Percentiles rank a stretch among this genome's conserved stretches.
These are phyloP conservation scores for Zoysia matrella DNA, from an alignment of 202 grass and related monocot species.

Conservation along the genomic window DNA sequence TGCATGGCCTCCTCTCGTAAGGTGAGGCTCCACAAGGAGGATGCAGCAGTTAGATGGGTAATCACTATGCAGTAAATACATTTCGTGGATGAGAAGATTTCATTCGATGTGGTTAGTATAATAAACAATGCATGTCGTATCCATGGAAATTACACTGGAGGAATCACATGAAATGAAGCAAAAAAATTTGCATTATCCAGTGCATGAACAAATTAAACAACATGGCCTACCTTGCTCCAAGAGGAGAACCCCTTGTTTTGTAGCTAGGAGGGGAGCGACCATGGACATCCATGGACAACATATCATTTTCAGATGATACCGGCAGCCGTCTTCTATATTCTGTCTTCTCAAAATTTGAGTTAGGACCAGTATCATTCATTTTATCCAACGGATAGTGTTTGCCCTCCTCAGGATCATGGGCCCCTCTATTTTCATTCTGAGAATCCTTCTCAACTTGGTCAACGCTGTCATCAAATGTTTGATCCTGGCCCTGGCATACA, in stretches of 20 bases:
- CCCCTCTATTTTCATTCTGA: constrained; percentile 50
- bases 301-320: constrained; percentile 55
- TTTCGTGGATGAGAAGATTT: constrained; percentile 1
- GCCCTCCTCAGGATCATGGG: constrained; percentile 50
- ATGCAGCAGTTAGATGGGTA: neutral
- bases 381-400: constrained; percentile 46
- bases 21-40: neutral
- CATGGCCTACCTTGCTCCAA: constrained; percentile 70
- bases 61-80: constrained; percentile 24
- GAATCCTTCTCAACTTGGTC: constrained; percentile 77
- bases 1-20: neutral
- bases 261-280: constrained; percentile 45
- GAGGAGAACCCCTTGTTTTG: constrained; percentile 72
- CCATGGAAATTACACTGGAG: constrained; percentile 1
- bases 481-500: constrained; percentile 68
- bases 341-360: constrained; percentile 49
- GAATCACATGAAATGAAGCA: neutral
- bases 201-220: neutral
- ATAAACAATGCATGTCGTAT: constrained; percentile 1
- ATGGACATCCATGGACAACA: constrained; percentile 37
- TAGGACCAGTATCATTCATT: constrained; percentile 38
- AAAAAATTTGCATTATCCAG: neutral
- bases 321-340: constrained; percentile 34
- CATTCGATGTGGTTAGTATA: neutral
- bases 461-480: constrained; percentile 47